Percentiles rank a stretch among this genome's conserved stretches.
Conservation (phyloP, 1,284 basidiomycete genomes). For the Leccinum fallax region DNA sequence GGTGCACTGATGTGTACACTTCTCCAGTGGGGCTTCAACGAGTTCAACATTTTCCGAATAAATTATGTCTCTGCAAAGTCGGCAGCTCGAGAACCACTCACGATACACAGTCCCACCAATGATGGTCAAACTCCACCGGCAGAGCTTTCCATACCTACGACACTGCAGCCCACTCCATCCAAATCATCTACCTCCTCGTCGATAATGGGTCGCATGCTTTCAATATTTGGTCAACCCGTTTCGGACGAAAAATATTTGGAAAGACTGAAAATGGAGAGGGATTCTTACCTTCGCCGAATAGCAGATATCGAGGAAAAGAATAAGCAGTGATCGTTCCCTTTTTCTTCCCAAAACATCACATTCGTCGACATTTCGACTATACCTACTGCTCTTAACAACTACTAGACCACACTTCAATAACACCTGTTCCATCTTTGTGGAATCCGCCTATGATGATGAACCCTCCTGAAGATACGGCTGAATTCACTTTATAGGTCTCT, state of each 20-base stretch:
- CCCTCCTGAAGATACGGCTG: constrained; percentile 45
- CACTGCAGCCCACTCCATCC: constrained; percentile 9
- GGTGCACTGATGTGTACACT: constrained; percentile 55
- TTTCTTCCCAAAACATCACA: background rate
- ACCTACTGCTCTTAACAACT: constrained; percentile 11
- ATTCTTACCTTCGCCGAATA: constrained; percentile 54
- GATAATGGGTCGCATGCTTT: constrained; percentile 41
- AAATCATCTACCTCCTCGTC: constrained; percentile 15
- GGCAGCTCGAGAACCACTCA: background rate
- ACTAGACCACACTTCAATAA: constrained; percentile 58
- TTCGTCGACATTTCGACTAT: constrained; percentile 8
- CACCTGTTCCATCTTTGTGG: constrained; percentile 54
- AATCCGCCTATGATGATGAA: constrained; percentile 63
- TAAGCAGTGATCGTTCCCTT: constrained; percentile 17
- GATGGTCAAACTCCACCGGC: background rate
- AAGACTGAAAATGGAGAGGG: constrained; percentile 54
- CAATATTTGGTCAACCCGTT: constrained; percentile 50
- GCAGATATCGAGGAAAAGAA: constrained; percentile 54
- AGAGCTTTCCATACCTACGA: constrained; percentile 3
- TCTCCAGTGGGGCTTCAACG: constrained; percentile 67
- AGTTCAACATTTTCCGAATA: constrained; percentile 58
- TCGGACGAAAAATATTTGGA: constrained; percentile 66
- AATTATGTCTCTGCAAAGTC: constrained; percentile 47
- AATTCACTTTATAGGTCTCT: constrained; percentile 61
- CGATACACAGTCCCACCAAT: background rate